A percentile compares a stretch with the other conserved stretches of the same genome.
These are phyloP conservation scores for Agrocybe pediades DNA, from an alignment of 768 basidiomycete genomes.

Conservation along the genomic window DNA sequence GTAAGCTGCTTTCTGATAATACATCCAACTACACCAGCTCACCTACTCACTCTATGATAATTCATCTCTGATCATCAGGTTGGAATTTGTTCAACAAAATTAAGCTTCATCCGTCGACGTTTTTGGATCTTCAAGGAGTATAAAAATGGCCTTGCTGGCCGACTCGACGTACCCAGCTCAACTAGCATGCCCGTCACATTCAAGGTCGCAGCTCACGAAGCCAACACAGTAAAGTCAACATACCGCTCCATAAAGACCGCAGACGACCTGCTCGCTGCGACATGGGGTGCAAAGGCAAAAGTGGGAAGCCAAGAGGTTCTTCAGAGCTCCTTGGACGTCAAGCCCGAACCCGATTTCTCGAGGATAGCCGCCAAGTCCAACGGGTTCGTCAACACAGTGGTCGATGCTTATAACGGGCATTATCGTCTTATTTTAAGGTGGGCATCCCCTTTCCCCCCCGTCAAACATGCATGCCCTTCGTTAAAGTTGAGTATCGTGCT, in stretches of 20 bases:
- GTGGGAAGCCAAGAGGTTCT: neutral
- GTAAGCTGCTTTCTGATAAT: too few relatives aligned
- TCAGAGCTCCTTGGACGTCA: constrained; percentile 3
- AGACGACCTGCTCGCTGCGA: neutral
- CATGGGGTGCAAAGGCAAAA: constrained; percentile 1
- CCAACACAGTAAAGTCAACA: neutral
- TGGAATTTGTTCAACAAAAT: too few relatives aligned
- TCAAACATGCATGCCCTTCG: too few relatives aligned
- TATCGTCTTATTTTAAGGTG: constrained; percentile 13
- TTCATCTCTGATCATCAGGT: too few relatives aligned
- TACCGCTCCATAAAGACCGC: neutral
- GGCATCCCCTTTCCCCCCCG: too few relatives aligned
- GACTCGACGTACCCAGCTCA: too few relatives aligned
- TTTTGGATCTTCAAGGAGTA: too few relatives aligned
- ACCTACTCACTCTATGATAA: too few relatives aligned
- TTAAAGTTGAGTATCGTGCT: neutral
- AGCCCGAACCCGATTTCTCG: neutral
- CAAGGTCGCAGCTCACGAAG: constrained; percentile 5
- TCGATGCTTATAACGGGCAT: constrained; percentile 16
- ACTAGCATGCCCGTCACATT: constrained; percentile 13
- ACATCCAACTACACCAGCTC: too few relatives aligned
- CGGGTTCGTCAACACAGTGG: constrained; percentile 14
- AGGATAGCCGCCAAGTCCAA: neutral
- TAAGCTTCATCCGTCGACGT: too few relatives aligned
- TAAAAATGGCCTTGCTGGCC: too few relatives aligned